These are phyloP conservation scores for Sordariomycetes sp. DNA, from an alignment of 2,329 filamentous ascomycete species.

Conservation along the genomic window DNA sequence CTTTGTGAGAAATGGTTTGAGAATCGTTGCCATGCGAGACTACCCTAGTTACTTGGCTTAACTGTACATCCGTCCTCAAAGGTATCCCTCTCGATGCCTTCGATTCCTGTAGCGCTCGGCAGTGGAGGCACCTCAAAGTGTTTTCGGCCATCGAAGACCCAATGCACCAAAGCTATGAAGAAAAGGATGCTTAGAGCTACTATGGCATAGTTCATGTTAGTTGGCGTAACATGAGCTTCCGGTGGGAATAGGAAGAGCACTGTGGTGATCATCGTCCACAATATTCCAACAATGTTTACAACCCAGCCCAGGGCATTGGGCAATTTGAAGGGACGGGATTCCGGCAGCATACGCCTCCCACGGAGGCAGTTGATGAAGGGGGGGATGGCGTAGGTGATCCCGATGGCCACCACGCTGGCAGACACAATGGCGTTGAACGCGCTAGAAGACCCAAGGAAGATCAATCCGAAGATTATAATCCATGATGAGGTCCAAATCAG, in stretches of 20 bases:
- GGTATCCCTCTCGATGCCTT: no score
- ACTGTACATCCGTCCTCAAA: no score
- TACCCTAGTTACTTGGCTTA: no score
- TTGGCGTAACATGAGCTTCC: slow-evolving; percentile 49
- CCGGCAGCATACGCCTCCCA: slow-evolving; percentile 56
- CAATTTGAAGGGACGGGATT: slow-evolving; percentile 24
- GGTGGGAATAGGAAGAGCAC: slow-evolving; percentile 70
- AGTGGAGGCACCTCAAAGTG: slow-evolving; percentile 36
- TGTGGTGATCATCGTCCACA: slow-evolving; percentile 61
- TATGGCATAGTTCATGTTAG: slow-evolving; percentile 57
- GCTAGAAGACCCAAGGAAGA: slow-evolving; percentile 57
- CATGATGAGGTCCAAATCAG: slow-evolving; percentile 50
- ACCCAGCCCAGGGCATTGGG: slow-evolving; percentile 25
- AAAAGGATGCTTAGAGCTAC: slow-evolving; percentile 39
- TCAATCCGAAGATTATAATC: slow-evolving; percentile 59
- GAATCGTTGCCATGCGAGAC: no score
- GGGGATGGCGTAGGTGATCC: slow-evolving; percentile 66
- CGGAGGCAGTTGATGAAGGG: slow-evolving; percentile 60
- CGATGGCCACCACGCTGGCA: slow-evolving; percentile 62
- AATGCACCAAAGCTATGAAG: slow-evolving; percentile 30
- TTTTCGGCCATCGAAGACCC: slow-evolving; percentile 40
- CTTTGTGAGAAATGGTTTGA: no score
- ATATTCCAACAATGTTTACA: slow-evolving; percentile 37
- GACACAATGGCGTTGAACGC: slow-evolving; percentile 67
- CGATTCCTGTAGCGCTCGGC: no score